Percentiles rank a stretch among this genome's conserved stretches.
These are phyloP conservation scores for Magnolia changhungtana DNA, from an alignment of 164 flowering plant genomes.

Conservation along the genomic window DNA sequence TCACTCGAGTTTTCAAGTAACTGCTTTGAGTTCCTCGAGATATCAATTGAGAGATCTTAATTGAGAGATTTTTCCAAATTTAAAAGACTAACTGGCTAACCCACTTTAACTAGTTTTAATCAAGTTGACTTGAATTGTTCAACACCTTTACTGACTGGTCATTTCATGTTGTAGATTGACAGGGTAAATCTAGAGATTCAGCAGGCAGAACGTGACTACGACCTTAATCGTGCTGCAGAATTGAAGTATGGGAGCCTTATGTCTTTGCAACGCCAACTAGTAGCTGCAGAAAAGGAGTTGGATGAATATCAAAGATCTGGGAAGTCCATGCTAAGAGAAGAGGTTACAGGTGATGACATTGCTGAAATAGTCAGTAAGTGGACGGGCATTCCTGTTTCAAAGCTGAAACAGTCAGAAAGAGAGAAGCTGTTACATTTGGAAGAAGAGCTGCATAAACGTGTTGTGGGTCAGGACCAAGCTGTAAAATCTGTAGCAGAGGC, in stretches of 20 bases:
- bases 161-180: constrained; percentile 65
- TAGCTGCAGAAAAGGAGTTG: constrained; percentile 71
- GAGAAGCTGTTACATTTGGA: constrained; percentile 84
- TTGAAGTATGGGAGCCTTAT: constrained; percentile 84
- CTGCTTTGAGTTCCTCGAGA: too few relatives aligned
- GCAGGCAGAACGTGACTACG: constrained; percentile 95
- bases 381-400: constrained; percentile 98
- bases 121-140: background rate
- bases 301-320: constrained; percentile 81
- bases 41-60: too few relatives aligned
- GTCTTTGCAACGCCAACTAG: constrained; percentile 83
- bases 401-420: constrained; percentile 86
- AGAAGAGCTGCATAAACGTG: constrained; percentile 88
- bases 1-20: too few relatives aligned
- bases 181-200: constrained; percentile 93
- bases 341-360: constrained; percentile 79
- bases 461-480: constrained; percentile 95
- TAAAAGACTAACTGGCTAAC: too few relatives aligned
- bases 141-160: background rate
- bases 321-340: constrained; percentile 95
- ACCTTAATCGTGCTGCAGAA: constrained; percentile 97
- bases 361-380: constrained; percentile 97
- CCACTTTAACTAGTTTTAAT: too few relatives aligned
- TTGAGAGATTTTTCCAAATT: too few relatives aligned
- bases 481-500: constrained; percentile 91